Evolutionary conservation across 371 early-diverging fungal species (phyloP).

Genomic region (Catenaria anguillulae): DNA sequence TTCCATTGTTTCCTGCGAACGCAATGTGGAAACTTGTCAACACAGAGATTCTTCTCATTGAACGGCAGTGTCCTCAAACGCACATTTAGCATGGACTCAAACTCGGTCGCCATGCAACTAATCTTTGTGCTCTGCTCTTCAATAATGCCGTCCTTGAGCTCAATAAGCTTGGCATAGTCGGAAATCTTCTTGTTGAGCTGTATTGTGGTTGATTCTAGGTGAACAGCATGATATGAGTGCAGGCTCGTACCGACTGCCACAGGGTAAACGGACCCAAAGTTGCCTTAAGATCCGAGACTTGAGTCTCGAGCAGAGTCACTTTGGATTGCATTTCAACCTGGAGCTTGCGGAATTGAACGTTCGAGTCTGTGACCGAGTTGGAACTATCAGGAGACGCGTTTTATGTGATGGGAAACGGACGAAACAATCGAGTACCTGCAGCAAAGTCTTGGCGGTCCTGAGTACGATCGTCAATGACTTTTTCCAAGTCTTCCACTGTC

Average conservation of each 20-base stretch:
- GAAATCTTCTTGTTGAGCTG: background rate
- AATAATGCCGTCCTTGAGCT: background rate
- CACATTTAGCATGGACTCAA: conserved; percentile 1
- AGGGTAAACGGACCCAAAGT: background rate
- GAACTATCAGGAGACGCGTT: background rate
- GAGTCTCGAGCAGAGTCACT: background rate
- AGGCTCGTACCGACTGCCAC: background rate
- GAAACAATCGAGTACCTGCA: background rate
- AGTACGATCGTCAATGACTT: background rate
- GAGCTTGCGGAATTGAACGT: background rate
- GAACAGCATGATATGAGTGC: background rate
- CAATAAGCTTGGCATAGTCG: background rate
- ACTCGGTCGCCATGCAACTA: conserved; percentile 3
- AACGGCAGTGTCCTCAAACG: too few species aligned
- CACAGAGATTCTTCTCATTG: too few species aligned
- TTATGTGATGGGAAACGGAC: background rate
- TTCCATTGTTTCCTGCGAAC: background rate
- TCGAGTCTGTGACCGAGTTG: background rate
- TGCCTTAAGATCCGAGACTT: background rate
- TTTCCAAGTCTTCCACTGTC: background rate
- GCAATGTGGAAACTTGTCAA: background rate
- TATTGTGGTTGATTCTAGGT: background rate
- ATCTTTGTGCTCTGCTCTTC: background rate
- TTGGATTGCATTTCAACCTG: background rate
- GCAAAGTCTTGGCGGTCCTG: background rate